A percentile compares a stretch with the other conserved stretches of the same genome.
phyloP scores from a whole-genome alignment of 1,284 basidiomycete genomes.

The Singerocomus inundabilis region DNA sequence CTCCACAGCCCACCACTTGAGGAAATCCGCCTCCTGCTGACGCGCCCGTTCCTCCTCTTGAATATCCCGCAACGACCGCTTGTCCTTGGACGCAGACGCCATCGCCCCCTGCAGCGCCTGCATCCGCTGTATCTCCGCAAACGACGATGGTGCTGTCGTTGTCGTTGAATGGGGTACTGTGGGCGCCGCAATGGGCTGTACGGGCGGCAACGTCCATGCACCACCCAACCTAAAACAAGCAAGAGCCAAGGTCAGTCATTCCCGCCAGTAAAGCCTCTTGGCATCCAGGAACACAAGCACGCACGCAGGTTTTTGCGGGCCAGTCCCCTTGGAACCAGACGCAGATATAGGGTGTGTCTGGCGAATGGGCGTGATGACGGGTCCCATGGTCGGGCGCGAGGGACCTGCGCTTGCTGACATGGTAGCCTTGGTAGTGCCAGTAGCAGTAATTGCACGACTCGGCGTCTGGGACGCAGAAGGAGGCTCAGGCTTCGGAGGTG shows the following conservation, averaged over 20 bases:
- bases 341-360: slow-evolving; percentile 38
- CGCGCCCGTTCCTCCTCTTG: slow-evolving; percentile 75
- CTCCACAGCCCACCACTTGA: slow-evolving; percentile 84
- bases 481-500: slow-evolving; percentile 5
- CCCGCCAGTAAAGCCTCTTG: background rate
- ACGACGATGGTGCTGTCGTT: too few relatives aligned
- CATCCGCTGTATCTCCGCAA: slow-evolving; percentile 80
- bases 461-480: background rate
- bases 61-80: slow-evolving; percentile 74
- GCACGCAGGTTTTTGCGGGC: slow-evolving; percentile 47
- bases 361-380: slow-evolving; percentile 56
- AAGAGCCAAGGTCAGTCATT: background rate
- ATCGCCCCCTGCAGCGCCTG: slow-evolving; percentile 58
- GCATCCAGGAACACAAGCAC: slow-evolving; percentile 27
- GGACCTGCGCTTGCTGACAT: slow-evolving; percentile 17
- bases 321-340: slow-evolving; percentile 26
- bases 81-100: slow-evolving; percentile 44
- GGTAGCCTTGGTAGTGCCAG: slow-evolving; percentile 1
- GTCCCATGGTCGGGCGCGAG: slow-evolving; percentile 46
- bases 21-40: slow-evolving; percentile 79
- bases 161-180: slow-evolving; percentile 29
- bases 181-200: slow-evolving; percentile 42
- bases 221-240: slow-evolving; percentile 30
- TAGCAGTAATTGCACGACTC: background rate
- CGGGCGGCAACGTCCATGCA: slow-evolving; percentile 58